Evolutionary conservation across 768 basidiomycete genomes (phyloP).

Genomic region (Pleurotus pulmonarius): DNA sequence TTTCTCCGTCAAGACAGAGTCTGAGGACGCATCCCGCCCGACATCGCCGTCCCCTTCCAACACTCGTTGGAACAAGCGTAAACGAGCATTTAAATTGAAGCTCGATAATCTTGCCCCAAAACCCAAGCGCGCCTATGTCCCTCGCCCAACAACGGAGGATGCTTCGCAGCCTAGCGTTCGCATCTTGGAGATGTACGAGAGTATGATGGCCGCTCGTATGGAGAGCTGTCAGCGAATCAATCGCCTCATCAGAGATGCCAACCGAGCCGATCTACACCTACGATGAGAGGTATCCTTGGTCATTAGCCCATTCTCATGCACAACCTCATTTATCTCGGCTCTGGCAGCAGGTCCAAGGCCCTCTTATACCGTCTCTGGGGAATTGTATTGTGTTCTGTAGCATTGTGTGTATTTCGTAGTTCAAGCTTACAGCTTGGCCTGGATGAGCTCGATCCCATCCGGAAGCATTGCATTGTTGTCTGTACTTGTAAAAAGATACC

Average conservation of each 20-base stretch:
- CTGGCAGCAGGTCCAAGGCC: neutral
- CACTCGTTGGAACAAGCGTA: constrained; percentile 54
- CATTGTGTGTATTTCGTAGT: neutral
- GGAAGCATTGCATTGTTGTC: too few species aligned
- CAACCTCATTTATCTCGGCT: neutral
- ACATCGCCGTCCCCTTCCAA: constrained; percentile 14
- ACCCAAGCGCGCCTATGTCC: constrained; percentile 15
- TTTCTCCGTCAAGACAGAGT: constrained; percentile 26
- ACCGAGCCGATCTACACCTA: constrained; percentile 25
- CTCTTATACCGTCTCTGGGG: neutral
- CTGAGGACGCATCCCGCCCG: constrained; percentile 23
- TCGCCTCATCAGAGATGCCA: constrained; percentile 48
- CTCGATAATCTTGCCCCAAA: constrained; percentile 23
- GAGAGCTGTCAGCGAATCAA: constrained; percentile 71
- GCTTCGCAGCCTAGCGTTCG: constrained; percentile 31
- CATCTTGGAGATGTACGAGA: constrained; percentile 65
- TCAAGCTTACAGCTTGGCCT: neutral
- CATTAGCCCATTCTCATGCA: neutral
- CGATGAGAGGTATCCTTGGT: constrained; percentile 14
- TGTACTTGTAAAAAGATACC: too few species aligned
- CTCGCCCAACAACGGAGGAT: constrained; percentile 16
- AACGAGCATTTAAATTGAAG: constrained; percentile 52
- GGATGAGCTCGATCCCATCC: too few species aligned
- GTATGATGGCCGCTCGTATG: constrained; percentile 71
- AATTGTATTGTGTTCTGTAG: neutral